A percentile compares a stretch with the other conserved stretches of the same genome.
Evolutionary conservation across 2,329 filamentous ascomycete species (phyloP).

Genomic region (Trichophyton simii): DNA sequence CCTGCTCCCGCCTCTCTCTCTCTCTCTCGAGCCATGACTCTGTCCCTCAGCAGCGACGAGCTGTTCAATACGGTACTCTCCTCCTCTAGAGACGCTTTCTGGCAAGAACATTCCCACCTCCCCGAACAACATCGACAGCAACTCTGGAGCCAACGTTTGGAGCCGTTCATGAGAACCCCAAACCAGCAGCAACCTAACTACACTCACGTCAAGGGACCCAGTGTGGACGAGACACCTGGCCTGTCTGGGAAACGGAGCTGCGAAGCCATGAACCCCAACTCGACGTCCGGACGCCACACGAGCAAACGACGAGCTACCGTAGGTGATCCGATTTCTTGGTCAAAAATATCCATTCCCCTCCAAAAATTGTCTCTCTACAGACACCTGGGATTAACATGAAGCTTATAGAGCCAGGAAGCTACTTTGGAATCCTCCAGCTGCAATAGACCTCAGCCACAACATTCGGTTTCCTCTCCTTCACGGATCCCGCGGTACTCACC

Average conservation of each 20-base stretch:
- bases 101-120: constrained; percentile 30
- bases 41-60: constrained; percentile 26
- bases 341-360: constrained; percentile 14
- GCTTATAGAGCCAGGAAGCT: constrained; percentile 10
- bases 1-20: not conserved
- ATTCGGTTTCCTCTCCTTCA: constrained; percentile 5
- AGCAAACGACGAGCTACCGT: constrained; percentile 36
- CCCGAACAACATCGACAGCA: constrained; percentile 30
- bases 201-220: constrained; percentile 15
- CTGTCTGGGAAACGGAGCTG: constrained; percentile 32
- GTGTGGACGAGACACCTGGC: constrained; percentile 17
- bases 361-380: constrained; percentile 7
- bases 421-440: not conserved
- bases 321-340: constrained; percentile 32
- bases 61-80: constrained; percentile 31
- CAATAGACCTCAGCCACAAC: constrained; percentile 4
- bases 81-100: constrained; percentile 31
- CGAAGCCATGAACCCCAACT: constrained; percentile 27
- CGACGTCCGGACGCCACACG: constrained; percentile 27
- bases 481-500: constrained; percentile 3
- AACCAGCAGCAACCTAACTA: constrained; percentile 10
- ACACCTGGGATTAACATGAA: constrained; percentile 11
- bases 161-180: constrained; percentile 26
- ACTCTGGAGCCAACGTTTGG: constrained; percentile 30
- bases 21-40: constrained; percentile 18